phyloP scores from a whole-genome alignment of 805 yeast species.

The Candida verbasci region DNA sequence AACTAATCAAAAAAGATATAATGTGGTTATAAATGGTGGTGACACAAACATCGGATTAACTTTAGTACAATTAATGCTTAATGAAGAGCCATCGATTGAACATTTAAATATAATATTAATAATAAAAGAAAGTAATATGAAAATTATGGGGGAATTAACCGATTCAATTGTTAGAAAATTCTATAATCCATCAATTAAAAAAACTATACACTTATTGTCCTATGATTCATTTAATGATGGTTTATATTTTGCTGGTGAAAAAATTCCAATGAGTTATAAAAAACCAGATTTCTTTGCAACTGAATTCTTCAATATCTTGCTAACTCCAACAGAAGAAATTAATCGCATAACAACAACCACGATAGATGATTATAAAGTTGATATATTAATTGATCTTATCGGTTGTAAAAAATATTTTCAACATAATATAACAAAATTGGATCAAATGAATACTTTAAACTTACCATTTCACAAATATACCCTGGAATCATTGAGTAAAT shows the following conservation, averaged over 20 bases:
- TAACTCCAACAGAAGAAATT: constrained; percentile 13
- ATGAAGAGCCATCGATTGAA: constrained; percentile 2
- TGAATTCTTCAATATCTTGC: constrained; percentile 30
- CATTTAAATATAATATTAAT: constrained; percentile 24
- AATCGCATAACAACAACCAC: constrained; percentile 16
- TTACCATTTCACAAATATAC: constrained; percentile 21
- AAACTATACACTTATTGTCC: constrained; percentile 23
- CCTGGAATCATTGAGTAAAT: constrained; percentile 7
- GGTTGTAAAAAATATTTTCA: constrained; percentile 39
- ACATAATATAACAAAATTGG: constrained; percentile 21
- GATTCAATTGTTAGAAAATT: constrained; percentile 13
- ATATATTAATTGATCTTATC: constrained; percentile 33
- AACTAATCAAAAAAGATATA: constrained; percentile 16
- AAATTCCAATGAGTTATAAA: constrained; percentile 29
- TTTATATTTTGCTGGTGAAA: constrained; percentile 31
- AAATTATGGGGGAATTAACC: constrained; percentile 18
- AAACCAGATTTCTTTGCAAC: constrained; percentile 35
- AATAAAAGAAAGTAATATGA: constrained; percentile 18
- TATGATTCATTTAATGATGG: constrained; percentile 34
- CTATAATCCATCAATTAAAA: constrained; percentile 18
- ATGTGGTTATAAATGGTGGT: constrained; percentile 39
- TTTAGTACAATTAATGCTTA: constrained; percentile 24
- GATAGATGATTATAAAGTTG: constrained; percentile 25
- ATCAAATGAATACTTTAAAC: constrained; percentile 23
- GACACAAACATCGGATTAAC: constrained; percentile 37